A percentile compares a stretch with the other conserved stretches of the same genome.
phyloP scores from a whole-genome alignment of 352 stramenopile species.

The Phytophthora fragariaefolia region DNA sequence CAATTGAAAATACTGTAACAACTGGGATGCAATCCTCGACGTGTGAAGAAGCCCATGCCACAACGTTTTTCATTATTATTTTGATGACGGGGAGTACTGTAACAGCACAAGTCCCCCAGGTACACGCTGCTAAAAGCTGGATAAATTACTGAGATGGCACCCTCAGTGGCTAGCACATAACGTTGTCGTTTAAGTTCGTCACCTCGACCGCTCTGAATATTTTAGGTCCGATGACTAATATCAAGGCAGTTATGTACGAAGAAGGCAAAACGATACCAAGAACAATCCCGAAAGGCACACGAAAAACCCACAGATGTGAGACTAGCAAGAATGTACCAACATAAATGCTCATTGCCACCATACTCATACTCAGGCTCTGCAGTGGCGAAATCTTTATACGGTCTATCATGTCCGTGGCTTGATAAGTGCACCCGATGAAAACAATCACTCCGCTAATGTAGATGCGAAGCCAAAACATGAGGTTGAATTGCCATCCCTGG shows the following conservation, averaged over 20 bases:
- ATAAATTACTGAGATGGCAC: slow-evolving; percentile 12
- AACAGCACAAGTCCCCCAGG: slow-evolving; percentile 24
- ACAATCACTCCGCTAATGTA: slow-evolving; percentile 11
- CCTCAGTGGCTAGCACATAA: slow-evolving; percentile 18
- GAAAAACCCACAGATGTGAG: slow-evolving; percentile 34
- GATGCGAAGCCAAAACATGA: slow-evolving; percentile 30
- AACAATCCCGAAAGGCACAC: slow-evolving; percentile 39
- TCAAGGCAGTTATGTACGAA: slow-evolving; percentile 14
- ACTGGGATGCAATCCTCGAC: slow-evolving; percentile 39
- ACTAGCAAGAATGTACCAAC: slow-evolving; percentile 20
- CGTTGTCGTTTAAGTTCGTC: slow-evolving; percentile 14
- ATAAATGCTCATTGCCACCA: slow-evolving; percentile 14
- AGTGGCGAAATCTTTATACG: slow-evolving; percentile 12
- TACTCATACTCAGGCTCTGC: slow-evolving; percentile 8
- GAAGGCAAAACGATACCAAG: slow-evolving; percentile 15
- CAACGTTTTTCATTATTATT: slow-evolving; percentile 34
- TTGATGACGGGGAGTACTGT: slow-evolving; percentile 30
- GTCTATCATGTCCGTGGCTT: slow-evolving; percentile 14
- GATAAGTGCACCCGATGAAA: slow-evolving; percentile 4
- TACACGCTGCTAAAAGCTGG: slow-evolving; percentile 24
- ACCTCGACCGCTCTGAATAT: slow-evolving; percentile 1
- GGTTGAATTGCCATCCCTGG: slow-evolving; percentile 24
- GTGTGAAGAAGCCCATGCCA: slow-evolving; percentile 21
- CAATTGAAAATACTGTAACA: slow-evolving; percentile 39
- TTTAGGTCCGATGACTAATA: slow-evolving; percentile 9